Conservation (phyloP, 257 asterid genomes). For the Marsdenia floribunda region DNA sequence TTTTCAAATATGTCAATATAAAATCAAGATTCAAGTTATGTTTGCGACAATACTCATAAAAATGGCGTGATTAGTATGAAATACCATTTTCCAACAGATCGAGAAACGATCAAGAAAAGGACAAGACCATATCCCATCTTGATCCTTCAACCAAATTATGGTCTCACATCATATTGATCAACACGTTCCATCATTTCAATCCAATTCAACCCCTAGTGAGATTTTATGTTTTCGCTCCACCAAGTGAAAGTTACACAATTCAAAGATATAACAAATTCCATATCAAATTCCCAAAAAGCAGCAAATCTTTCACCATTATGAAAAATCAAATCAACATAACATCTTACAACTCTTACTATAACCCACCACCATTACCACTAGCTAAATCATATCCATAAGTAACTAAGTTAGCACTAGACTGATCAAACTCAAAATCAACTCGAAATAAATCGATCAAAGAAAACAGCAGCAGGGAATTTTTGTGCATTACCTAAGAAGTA, state of each 20-base stretch:
- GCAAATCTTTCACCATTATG: background rate
- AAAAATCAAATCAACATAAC: background rate
- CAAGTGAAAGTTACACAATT: background rate
- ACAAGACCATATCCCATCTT: background rate
- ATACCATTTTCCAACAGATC: background rate
- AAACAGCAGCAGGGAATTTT: background rate
- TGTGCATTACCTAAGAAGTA: slow-evolving; percentile 7
- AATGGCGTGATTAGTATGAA: background rate
- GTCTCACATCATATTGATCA: background rate
- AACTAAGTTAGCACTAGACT: background rate
- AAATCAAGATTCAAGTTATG: background rate
- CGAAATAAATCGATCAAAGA: background rate
- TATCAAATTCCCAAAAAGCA: background rate
- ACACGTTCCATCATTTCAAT: background rate
- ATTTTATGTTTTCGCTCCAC: background rate
- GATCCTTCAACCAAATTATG: background rate
- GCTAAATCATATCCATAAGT: background rate
- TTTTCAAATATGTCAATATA: background rate
- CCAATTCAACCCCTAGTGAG: too few species aligned
- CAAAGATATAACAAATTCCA: background rate
- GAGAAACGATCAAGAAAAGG: background rate
- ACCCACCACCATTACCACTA: background rate
- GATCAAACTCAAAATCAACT: background rate
- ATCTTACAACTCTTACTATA: background rate
- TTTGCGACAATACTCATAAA: background rate